A percentile compares a stretch with the other conserved stretches of the same genome.
phyloP scores from a whole-genome alignment of 768 basidiomycete species.

The Russula abietina region DNA sequence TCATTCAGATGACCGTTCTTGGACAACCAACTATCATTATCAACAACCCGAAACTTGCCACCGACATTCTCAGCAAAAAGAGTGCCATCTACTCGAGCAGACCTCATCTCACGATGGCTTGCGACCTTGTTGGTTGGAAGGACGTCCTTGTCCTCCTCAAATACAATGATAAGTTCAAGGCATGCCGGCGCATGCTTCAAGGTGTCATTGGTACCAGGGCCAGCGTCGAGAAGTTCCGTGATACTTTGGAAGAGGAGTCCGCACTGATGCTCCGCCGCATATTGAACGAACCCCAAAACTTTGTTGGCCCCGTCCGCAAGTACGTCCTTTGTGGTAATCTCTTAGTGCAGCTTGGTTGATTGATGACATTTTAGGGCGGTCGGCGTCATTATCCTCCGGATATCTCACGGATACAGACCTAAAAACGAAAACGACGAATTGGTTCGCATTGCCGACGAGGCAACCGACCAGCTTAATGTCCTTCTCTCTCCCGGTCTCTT shows the following conservation, averaged over 20 bases:
- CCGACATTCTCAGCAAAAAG: slow-evolving; percentile 28
- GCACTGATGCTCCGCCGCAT: slow-evolving; percentile 19
- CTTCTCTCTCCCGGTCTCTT: slow-evolving; percentile 20
- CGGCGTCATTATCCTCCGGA: slow-evolving; percentile 24
- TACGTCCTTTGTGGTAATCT: not conserved
- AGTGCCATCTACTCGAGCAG: slow-evolving; percentile 28
- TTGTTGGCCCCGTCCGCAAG: slow-evolving; percentile 25
- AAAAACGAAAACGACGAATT: slow-evolving; percentile 20
- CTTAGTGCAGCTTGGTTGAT: not conserved
- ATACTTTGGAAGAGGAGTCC: slow-evolving; percentile 23
- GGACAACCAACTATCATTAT: slow-evolving; percentile 27
- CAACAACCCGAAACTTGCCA: slow-evolving; percentile 24
- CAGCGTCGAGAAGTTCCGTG: slow-evolving; percentile 21
- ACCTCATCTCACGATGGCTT: slow-evolving; percentile 26
- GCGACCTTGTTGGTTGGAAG: slow-evolving; percentile 25
- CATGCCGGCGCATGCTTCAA: slow-evolving; percentile 25
- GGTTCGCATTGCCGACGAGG: slow-evolving; percentile 27
- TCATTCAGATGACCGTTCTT: slow-evolving; percentile 26
- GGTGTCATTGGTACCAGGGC: slow-evolving; percentile 21
- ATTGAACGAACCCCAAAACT: slow-evolving; percentile 20
- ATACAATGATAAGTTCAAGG: slow-evolving; percentile 25
- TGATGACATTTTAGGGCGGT: slow-evolving; percentile 14
- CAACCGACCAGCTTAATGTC: slow-evolving; percentile 22
- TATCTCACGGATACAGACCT: slow-evolving; percentile 25
- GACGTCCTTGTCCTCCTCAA: slow-evolving; percentile 25